phyloP scores from a whole-genome alignment of 2,329 filamentous ascomycete species.

The Claviceps capensis region DNA sequence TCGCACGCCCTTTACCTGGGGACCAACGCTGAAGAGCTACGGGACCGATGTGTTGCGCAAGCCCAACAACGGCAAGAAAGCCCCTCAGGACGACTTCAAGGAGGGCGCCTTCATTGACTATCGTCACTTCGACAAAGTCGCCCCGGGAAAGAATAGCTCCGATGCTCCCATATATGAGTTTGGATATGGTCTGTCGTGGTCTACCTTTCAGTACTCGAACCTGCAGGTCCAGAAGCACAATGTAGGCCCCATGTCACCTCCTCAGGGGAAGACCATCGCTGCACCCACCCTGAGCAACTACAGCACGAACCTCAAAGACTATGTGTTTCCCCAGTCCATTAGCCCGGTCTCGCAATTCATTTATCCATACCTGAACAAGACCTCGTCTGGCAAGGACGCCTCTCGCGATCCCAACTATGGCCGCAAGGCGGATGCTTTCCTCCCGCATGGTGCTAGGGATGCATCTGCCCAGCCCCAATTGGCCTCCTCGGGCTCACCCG shows the following conservation, averaged over 20 bases:
- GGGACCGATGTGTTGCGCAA: constrained; percentile 52
- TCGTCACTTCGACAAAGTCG: constrained; percentile 51
- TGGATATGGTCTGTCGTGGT: constrained; percentile 69
- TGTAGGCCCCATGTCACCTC: constrained; percentile 41
- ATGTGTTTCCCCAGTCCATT: constrained; percentile 51
- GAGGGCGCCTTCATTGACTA: constrained; percentile 71
- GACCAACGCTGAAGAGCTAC: constrained; percentile 51
- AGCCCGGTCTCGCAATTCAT: constrained; percentile 41
- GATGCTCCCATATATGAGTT: constrained; percentile 63
- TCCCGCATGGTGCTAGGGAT: constrained; percentile 45
- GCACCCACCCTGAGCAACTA: constrained; percentile 53
- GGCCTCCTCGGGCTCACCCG: constrained; percentile 38
- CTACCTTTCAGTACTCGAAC: constrained; percentile 62
- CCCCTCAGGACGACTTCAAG: constrained; percentile 59
- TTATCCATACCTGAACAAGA: constrained; percentile 61
- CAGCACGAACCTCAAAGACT: constrained; percentile 49
- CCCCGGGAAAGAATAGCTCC: constrained; percentile 17
- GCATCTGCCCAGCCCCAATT: constrained; percentile 41
- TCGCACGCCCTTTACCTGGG: constrained; percentile 72
- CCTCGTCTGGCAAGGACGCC: constrained; percentile 39
- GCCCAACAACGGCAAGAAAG: constrained; percentile 51
- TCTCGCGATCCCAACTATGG: constrained; percentile 49
- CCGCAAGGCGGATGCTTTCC: constrained; percentile 38
- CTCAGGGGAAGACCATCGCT: constrained; percentile 44
- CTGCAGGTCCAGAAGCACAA: constrained; percentile 40